Conservation (phyloP, 2,329 filamentous ascomycete species). For the Rachicladosporium sp. region DNA sequence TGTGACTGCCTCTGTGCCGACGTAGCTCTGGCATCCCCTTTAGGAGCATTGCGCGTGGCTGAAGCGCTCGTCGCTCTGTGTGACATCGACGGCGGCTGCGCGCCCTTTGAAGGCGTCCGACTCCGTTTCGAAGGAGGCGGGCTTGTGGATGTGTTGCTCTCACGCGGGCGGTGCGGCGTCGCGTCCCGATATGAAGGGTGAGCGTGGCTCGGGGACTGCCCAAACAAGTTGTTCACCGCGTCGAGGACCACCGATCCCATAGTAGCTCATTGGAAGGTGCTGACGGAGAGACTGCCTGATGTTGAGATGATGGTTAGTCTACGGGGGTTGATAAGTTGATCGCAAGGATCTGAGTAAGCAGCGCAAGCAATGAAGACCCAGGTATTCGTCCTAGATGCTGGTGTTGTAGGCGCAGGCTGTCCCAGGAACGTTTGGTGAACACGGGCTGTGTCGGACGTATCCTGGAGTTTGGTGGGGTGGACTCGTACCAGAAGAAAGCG, state of each 20-base stretch:
- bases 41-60: slow-evolving; percentile 2
- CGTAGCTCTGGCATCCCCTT: slow-evolving; percentile 5
- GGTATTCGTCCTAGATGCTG: no score
- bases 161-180: slow-evolving; percentile 11
- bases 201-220: slow-evolving; percentile 15
- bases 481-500: no score
- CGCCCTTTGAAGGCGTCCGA: slow-evolving; percentile 13
- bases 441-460: no score
- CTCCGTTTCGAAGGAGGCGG: slow-evolving; percentile 13
- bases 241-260: slow-evolving; percentile 56
- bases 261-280: slow-evolving; percentile 27
- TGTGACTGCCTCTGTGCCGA: background rate
- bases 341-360: no score
- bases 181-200: slow-evolving; percentile 14
- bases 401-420: no score
- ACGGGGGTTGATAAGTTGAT: no score
- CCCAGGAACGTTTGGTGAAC: no score
- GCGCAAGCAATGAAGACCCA: no score
- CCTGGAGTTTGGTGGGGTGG: no score
- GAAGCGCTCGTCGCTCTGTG: slow-evolving; percentile 17
- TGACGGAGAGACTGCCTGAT: slow-evolving; percentile 8
- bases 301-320: slow-evolving; percentile 8
- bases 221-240: slow-evolving; percentile 54
- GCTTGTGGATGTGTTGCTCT: slow-evolving; percentile 8
- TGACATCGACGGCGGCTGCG: slow-evolving; percentile 18